Base-by-base conservation (phyloP, 768 basidiomycete genomes). In the Neoboletus subvelutipes region DNA sequence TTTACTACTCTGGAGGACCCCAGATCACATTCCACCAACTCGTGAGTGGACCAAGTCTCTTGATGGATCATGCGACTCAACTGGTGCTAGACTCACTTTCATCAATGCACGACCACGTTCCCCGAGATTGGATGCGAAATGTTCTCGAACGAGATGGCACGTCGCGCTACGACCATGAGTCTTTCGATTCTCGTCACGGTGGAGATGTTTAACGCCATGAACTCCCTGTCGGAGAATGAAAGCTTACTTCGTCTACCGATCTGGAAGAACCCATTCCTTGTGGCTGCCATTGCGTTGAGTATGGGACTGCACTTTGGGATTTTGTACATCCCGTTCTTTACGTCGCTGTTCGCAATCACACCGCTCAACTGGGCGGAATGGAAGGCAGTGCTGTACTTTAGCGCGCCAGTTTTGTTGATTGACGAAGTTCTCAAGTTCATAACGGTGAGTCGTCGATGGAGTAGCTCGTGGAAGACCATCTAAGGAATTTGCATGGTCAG, bases 171-270 rank as follows among this genome's bases (percentile, higher is more conserved):
- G 55, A 99, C 96, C 22, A 92, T 98, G 82, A 95, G 92, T 61
- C 77, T 99, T 34, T 98, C 96, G 28, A 94, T 98, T 67, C 82
- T 99, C 48, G 96, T 99, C 54, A 94, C 88, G 2, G 86, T 96
- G 52, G 93, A 96, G 75, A 96, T 96, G 93, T 94, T 94, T 79
- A 96, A 96, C 73, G 93, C 92, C 36, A 93, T 94, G 89, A 98
- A 98, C 75, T 98, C 95, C 55, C 79, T 99, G 24, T 96, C 94
- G 20, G 96, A 99, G 76, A 98, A 97, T 73, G 96, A 98, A 77
- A 92, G 90, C 58, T 75, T 99, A 58, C 75, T 99, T 50, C 81
- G 82, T 33, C 77, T 99, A 43, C 96, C 96, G 3, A 72, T 97
- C 24, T 99, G 96, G 96, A 88, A 86, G 75, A 99, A 99, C 73